phyloP scores from a whole-genome alignment of 768 basidiomycete species.

The Neoboletus magnificus region DNA sequence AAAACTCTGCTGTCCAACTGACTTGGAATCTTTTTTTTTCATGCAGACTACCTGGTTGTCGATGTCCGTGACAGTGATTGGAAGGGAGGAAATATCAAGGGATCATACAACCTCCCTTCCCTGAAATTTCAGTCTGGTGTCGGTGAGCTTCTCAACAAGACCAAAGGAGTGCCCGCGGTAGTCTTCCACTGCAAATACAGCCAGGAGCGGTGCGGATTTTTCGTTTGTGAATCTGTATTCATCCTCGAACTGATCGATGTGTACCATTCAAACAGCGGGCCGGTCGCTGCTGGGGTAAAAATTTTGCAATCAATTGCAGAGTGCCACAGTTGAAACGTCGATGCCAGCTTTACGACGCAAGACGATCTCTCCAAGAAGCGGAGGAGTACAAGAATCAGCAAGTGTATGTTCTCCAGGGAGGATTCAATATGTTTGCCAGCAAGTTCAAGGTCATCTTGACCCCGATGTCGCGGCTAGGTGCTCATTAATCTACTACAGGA shows the following conservation, averaged over 20 bases:
- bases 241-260: conserved; percentile 6
- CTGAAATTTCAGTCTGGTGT: conserved; percentile 53
- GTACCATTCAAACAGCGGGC: conserved; percentile 50
- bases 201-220: conserved; percentile 60
- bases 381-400: conserved; percentile 48
- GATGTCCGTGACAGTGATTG: conserved; percentile 87
- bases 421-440: conserved; percentile 68
- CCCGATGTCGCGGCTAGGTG: too few species aligned
- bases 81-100: conserved; percentile 74
- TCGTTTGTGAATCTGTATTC: background rate
- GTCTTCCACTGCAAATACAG: conserved; percentile 81
- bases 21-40: background rate
- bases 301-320: background rate
- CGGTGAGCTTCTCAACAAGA: conserved; percentile 54
- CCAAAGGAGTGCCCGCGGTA: conserved; percentile 58
- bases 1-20: background rate
- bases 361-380: conserved; percentile 42
- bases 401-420: conserved; percentile 65
- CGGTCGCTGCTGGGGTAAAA: conserved; percentile 70
- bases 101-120: conserved; percentile 61
- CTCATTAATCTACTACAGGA: conserved; percentile 37
- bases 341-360: conserved; percentile 64
- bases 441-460: conserved; percentile 53
- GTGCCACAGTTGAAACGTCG: conserved; percentile 1
- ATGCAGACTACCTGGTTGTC: conserved; percentile 64